phyloP scores from a whole-genome alignment of 768 basidiomycete genomes.

The Boletus eberwhitei region DNA sequence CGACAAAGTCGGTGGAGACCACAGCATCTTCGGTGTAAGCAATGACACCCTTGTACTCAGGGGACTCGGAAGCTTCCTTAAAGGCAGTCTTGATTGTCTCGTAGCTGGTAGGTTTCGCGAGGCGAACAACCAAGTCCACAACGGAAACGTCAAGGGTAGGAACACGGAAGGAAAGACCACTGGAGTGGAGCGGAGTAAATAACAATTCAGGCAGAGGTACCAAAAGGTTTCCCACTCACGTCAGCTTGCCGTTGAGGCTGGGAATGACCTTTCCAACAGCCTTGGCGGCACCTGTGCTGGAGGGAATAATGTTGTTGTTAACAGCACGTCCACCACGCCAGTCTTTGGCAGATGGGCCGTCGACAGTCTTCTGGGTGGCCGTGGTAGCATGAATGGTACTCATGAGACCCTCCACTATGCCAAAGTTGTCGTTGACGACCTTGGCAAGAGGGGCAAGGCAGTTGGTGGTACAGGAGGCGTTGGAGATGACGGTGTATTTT shows the following conservation, averaged over 20 bases:
- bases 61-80: constrained; percentile 72
- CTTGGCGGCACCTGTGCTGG: constrained; percentile 98
- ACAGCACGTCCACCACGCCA: constrained; percentile 97
- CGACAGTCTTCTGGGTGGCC: constrained; percentile 93
- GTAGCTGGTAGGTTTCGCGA: constrained; percentile 82
- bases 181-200: constrained; percentile 24
- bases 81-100: constrained; percentile 86
- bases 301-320: constrained; percentile 98
- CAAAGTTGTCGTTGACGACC: constrained; percentile 95
- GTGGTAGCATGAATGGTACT: constrained; percentile 97
- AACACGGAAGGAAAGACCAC: constrained; percentile 95
- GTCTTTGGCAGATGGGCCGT: constrained; percentile 93
- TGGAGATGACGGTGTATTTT: constrained; percentile 91
- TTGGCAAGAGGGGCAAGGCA: constrained; percentile 99
- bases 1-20: constrained; percentile 93
- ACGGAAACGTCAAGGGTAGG: constrained; percentile 96
- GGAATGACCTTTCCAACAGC: constrained; percentile 99
- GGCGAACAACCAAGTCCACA: constrained; percentile 93
- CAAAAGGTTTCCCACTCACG: constrained; percentile 47
- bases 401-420: constrained; percentile 97
- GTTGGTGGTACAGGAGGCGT: constrained; percentile 99
- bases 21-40: constrained; percentile 92
- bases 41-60: constrained; percentile 63
- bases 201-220: neutral
- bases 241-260: constrained; percentile 93